Base-by-base conservation (phyloP, 179 eudicot genomes). In the Heliamphora pulchella region DNA sequence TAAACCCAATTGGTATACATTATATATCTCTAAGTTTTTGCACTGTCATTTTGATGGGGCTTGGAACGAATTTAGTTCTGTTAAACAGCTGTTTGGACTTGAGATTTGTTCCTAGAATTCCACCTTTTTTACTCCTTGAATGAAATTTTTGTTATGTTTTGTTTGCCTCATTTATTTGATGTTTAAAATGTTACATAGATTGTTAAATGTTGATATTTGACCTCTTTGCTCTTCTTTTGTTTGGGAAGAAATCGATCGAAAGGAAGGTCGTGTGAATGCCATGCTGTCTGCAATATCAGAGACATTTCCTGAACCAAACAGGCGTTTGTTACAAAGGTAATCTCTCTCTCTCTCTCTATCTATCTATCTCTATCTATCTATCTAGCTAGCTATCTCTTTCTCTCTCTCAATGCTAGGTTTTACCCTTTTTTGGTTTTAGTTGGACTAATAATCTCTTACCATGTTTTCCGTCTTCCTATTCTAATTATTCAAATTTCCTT, bases 251-350 rank as follows among this genome's bases (percentile, higher is more conserved):
- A 88, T 91, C 80, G 97, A 94, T 55, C 87, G 86, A 22, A 95
- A 92, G 88, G 98, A 94, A 71, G 89, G 94, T 80, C 92, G 97
- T 79, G 87, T 91, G 47, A 89, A 84, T 86, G 94, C 93, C 44
- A 86, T 94, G 93, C 89, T 91, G 65, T 89, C 96, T 58, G 96
- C 99, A 39, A 90, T 96, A 83, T 53, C 85, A 82, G 99, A 96
- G 84, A 92, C 96, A 39, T 94, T 96, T 88, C 99, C 99, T 67
- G 99, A 96, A 82, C 99, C 99, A 62, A 96, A 96, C 76, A 87
- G 98, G 81, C 90, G 99, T 13, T 86, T 96, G 77, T 80, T 96
- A 80, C 99, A 96, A 82, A 92, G 99, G 99, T 94, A 65, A 17
- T 77, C 31, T 54, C 20, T 78, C 69, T 31, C 81, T 63, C 80